Percentiles rank a stretch among this genome's conserved stretches.
phyloP scores from a whole-genome alignment of 2,329 filamentous ascomycete genomes.

The Clarireedia sp. region DNA sequence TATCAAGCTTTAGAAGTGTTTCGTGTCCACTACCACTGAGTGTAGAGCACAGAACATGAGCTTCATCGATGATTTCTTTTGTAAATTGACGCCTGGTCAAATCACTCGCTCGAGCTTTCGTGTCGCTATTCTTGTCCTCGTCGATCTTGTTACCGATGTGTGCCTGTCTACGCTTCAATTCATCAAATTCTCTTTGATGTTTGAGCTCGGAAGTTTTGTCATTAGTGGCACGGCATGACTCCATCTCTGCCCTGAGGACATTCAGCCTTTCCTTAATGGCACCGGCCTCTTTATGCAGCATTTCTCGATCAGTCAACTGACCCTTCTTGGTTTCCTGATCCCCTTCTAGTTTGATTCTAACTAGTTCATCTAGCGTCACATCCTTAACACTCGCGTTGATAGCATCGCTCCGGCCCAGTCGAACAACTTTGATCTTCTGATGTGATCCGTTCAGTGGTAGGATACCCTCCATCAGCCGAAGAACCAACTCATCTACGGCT shows the following conservation, averaged over 20 bases:
- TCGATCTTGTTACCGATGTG: conserved; percentile 79
- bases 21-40: conserved; percentile 94
- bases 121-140: conserved; percentile 76
- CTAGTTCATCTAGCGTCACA: conserved; percentile 87
- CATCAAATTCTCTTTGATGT: conserved; percentile 70
- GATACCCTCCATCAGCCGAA: conserved; percentile 82
- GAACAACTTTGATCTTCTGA: conserved; percentile 77
- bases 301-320: conserved; percentile 41
- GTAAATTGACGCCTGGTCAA: conserved; percentile 77
- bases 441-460: conserved; percentile 65
- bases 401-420: conserved; percentile 82
- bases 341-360: conserved; percentile 62
- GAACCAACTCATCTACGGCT: conserved; percentile 90
- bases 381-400: conserved; percentile 86
- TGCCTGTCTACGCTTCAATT: conserved; percentile 67
- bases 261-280: conserved; percentile 70
- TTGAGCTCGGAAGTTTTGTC: conserved; percentile 41
- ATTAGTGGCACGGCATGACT: conserved; percentile 52
- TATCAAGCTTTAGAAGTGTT: conserved; percentile 66
- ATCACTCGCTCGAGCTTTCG: conserved; percentile 76
- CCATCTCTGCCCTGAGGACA: conserved; percentile 62
- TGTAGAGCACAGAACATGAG: conserved; percentile 90
- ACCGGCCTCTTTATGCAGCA: conserved; percentile 54
- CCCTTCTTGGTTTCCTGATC: conserved; percentile 52
- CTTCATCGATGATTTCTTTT: conserved; percentile 82